Evolutionary conservation across 257 asterid species (phyloP).

Genomic region (Asclepias syriaca): DNA sequence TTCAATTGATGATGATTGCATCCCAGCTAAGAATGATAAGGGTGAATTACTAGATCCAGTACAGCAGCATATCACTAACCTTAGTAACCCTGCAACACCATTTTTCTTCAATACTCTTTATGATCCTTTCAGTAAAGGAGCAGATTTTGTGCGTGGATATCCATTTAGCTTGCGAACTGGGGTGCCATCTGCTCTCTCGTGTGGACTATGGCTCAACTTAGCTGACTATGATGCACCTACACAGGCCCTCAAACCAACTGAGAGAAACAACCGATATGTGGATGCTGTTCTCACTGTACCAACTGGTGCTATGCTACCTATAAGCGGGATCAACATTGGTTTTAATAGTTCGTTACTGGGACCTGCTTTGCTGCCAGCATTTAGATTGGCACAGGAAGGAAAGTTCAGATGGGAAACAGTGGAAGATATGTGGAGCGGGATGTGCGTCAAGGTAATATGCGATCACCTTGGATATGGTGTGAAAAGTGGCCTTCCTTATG

Average conservation of each 20-base stretch:
- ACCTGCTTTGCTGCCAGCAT: conserved; percentile 74
- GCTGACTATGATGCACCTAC: conserved; percentile 94
- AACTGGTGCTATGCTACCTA: conserved; percentile 57
- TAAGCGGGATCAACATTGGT: conserved; percentile 76
- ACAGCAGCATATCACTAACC: conserved; percentile 68
- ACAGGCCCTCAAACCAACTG: conserved; percentile 65
- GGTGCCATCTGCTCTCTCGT: conserved; percentile 77
- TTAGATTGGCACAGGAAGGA: conserved; percentile 74
- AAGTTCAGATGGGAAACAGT: conserved; percentile 87
- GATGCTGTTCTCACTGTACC: conserved; percentile 90
- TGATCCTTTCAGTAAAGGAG: conserved; percentile 9
- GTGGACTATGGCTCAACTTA: conserved; percentile 89
- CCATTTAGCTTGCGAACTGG: conserved; percentile 90
- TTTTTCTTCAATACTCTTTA: conserved; percentile 25
- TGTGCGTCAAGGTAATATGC: conserved; percentile 81
- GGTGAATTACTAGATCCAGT: conserved; percentile 46
- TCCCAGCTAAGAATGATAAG: conserved; percentile 58
- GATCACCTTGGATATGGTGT: conserved; percentile 80
- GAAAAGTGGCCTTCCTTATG: conserved; percentile 87
- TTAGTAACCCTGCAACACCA: conserved; percentile 81
- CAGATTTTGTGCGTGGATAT: conserved; percentile 88
- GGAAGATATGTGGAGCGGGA: conserved; percentile 87
- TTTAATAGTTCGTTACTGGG: conserved; percentile 72
- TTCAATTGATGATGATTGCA: conserved; percentile 79
- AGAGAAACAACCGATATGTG: conserved; percentile 64